Evolutionary conservation across 1,284 basidiomycete genomes (phyloP).

Genomic region (Boletus albobrunnescens): DNA sequence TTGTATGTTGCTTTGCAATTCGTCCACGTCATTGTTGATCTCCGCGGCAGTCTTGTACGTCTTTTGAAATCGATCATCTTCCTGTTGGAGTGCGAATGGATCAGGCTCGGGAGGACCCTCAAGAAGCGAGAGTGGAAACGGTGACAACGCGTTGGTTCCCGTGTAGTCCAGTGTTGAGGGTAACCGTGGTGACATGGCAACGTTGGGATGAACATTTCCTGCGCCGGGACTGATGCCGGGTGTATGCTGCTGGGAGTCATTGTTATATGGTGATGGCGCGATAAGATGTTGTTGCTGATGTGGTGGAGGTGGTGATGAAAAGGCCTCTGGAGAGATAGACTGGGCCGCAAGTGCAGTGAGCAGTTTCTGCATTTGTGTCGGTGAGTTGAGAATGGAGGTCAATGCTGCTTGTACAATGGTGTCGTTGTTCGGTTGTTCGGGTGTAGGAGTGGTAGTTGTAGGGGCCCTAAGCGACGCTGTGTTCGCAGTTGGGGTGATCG

Average conservation of each 20-base stretch:
- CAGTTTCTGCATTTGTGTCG: slow-evolving; percentile 67
- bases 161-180: slow-evolving; percentile 18
- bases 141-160: slow-evolving; percentile 11
- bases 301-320: slow-evolving; percentile 15
- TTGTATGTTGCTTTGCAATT: slow-evolving; percentile 69
- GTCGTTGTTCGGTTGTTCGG: slow-evolving; percentile 34
- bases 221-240: background rate
- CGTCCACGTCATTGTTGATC: slow-evolving; percentile 71
- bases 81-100: slow-evolving; percentile 36
- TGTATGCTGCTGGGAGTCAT: slow-evolving; percentile 11
- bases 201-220: slow-evolving; percentile 5
- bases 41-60: slow-evolving; percentile 61
- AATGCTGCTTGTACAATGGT: slow-evolving; percentile 59
- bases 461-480: slow-evolving; percentile 22
- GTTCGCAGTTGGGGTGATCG: background rate
- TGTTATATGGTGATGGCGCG: slow-evolving; percentile 34
- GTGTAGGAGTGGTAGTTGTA: slow-evolving; percentile 8
- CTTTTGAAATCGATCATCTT: slow-evolving; percentile 44
- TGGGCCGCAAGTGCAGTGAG: slow-evolving; percentile 48
- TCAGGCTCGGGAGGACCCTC: slow-evolving; percentile 21
- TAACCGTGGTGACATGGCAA: slow-evolving; percentile 2
- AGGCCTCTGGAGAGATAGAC: slow-evolving; percentile 23
- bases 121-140: slow-evolving; percentile 23
- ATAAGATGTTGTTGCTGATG: slow-evolving; percentile 28
- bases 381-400: slow-evolving; percentile 56